These are phyloP conservation scores for Termitomyces sp. DNA, from an alignment of 768 basidiomycete species.

Conservation along the genomic window DNA sequence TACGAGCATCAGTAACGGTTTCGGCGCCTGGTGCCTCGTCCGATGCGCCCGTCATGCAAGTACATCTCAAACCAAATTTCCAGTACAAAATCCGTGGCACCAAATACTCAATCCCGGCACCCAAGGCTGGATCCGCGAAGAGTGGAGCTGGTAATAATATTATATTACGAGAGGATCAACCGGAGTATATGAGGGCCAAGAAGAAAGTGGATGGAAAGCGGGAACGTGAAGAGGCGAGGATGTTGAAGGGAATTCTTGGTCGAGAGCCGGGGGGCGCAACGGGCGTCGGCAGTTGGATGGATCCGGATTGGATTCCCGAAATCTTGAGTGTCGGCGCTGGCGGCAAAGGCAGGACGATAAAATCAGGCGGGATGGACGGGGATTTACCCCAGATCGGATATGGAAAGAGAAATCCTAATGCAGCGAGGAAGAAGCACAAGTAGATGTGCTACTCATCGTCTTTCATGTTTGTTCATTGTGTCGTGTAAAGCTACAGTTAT, in stretches of 20 bases:
- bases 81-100: conserved; percentile 91
- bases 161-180: conserved; percentile 90
- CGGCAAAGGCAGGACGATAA: conserved; percentile 62
- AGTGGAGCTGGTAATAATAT: conserved; percentile 75
- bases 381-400: conserved; percentile 82
- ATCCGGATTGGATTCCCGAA: conserved; percentile 91
- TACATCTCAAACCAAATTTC: conserved; percentile 95
- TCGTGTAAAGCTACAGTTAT: conserved; percentile 8
- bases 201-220: conserved; percentile 68
- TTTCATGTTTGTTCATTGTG: conserved; percentile 10
- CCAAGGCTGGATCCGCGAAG: conserved; percentile 86
- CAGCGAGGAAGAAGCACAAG: conserved; percentile 50
- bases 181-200: conserved; percentile 80
- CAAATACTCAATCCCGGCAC: conserved; percentile 86
- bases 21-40: conserved; percentile 54
- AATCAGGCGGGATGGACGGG: conserved; percentile 46
- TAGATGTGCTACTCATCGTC: conserved; percentile 26
- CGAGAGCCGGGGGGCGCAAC: conserved; percentile 40
- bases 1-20: conserved; percentile 89
- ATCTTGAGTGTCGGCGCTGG: conserved; percentile 62
- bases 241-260: conserved; percentile 58
- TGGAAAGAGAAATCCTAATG: conserved; percentile 89
- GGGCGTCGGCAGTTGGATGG: conserved; percentile 79
- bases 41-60: conserved; percentile 66
- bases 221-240: conserved; percentile 71